Percentiles rank a stretch among this genome's conserved stretches.
Evolutionary conservation across 441 rosid species (phyloP).

Genomic region (Melastoma candidum): DNA sequence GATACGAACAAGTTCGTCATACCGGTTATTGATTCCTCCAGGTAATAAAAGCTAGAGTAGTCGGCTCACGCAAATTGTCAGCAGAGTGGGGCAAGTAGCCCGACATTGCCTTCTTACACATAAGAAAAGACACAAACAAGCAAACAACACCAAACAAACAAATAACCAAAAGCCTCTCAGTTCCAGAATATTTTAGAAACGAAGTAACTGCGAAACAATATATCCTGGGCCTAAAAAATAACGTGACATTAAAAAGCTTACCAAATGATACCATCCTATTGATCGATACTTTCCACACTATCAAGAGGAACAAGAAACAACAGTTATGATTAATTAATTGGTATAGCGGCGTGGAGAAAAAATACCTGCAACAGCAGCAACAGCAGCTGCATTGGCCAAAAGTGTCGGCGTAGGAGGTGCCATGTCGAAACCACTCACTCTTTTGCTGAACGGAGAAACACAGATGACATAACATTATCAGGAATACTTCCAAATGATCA

Average conservation of each 20-base stretch:
- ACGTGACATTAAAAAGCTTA: neutral
- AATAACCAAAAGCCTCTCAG: slow-evolving; percentile 23
- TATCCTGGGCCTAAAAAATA: too few relatives aligned
- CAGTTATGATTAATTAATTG: neutral
- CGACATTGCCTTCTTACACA: slow-evolving; percentile 29
- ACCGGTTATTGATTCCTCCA: slow-evolving; percentile 15
- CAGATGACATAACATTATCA: neutral
- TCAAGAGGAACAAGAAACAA: slow-evolving; percentile 2
- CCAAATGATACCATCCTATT: slow-evolving; percentile 6
- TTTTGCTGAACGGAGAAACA: slow-evolving; percentile 15
- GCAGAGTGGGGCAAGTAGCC: slow-evolving; percentile 24
- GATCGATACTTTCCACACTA: too few relatives aligned
- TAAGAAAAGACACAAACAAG: slow-evolving; percentile 23
- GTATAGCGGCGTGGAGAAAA: too few relatives aligned
- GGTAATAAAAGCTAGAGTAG: slow-evolving; percentile 18
- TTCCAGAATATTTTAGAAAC: slow-evolving; percentile 14
- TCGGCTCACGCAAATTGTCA: slow-evolving; percentile 18
- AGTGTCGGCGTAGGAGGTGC: slow-evolving; percentile 18
- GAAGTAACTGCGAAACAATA: too few relatives aligned
- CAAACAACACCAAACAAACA: slow-evolving; percentile 25
- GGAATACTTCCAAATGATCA: too few relatives aligned
- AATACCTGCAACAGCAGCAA: slow-evolving; percentile 20
- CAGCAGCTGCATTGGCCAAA: slow-evolving; percentile 14
- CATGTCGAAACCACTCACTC: slow-evolving; percentile 26
- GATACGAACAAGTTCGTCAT: slow-evolving; percentile 23